A percentile compares a stretch with the other conserved stretches of the same genome.
phyloP scores from a whole-genome alignment of 148 eudicot genomes.

The Hydrangea macrophylla region DNA sequence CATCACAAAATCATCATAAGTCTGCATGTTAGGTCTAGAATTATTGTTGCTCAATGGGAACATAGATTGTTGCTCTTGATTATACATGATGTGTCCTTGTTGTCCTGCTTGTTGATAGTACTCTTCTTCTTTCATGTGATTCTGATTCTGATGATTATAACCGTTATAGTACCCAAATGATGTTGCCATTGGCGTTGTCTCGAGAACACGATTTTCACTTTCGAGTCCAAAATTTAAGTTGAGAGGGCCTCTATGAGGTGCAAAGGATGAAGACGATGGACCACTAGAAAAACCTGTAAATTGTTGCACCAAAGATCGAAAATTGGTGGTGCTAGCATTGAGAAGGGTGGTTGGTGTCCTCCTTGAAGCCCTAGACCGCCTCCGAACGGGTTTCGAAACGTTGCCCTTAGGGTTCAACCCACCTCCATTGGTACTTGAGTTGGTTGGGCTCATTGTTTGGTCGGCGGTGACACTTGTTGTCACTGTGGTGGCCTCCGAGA shows the following conservation, averaged over 20 bases:
- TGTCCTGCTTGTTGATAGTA: background rate
- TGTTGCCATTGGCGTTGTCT: background rate
- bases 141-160: background rate
- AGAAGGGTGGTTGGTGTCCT: conserved; percentile 40
- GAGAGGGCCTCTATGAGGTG: conserved; percentile 31
- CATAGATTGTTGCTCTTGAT: background rate
- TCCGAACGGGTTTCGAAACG: conserved; percentile 23
- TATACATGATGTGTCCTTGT: background rate
- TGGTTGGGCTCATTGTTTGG: background rate
- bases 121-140: background rate
- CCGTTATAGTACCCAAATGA: background rate
- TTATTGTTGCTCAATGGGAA: background rate
- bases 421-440: background rate
- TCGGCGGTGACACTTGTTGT: too few relatives aligned
- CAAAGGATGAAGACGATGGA: background rate
- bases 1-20: conserved; percentile 1
- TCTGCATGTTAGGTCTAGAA: background rate
- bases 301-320: conserved; percentile 53
- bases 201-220: background rate
- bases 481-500: background rate
- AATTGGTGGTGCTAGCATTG: conserved; percentile 39
- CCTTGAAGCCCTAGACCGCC: conserved; percentile 38
- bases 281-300: conserved; percentile 37
- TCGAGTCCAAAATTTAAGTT: conserved; percentile 27
- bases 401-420: conserved; percentile 4